phyloP scores from a whole-genome alignment of 2,329 filamentous ascomycete genomes.

The Alternaria burnsii region DNA sequence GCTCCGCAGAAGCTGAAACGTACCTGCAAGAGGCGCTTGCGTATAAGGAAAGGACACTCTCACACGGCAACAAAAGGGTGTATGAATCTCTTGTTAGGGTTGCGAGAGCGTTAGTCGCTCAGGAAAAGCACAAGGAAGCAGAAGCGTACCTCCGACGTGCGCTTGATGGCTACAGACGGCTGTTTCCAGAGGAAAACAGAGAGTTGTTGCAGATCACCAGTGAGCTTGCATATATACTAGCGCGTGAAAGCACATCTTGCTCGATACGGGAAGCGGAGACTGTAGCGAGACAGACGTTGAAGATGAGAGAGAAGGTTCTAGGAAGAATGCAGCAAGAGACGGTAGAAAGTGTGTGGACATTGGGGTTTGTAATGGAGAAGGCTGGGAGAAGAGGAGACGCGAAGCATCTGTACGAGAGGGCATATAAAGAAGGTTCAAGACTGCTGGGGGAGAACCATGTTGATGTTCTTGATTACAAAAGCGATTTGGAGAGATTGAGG shows the following conservation, averaged over 20 bases:
- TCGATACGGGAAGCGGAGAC: neutral
- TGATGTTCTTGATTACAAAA: neutral
- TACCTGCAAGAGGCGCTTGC: neutral
- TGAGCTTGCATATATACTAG: neutral
- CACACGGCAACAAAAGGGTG: neutral
- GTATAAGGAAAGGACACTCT: neutral
- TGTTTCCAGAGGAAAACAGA: neutral
- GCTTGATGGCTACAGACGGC: neutral
- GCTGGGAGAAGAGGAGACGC: neutral
- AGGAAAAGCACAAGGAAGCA: neutral
- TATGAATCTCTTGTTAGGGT: neutral
- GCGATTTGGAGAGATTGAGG: neutral
- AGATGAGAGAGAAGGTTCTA: neutral
- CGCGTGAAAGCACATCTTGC: neutral
- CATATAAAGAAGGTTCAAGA: neutral
- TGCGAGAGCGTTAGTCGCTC: neutral
- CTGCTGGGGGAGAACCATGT: neutral
- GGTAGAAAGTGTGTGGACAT: neutral
- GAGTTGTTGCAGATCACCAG: neutral
- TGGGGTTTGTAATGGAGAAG: neutral
- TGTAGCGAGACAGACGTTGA: neutral
- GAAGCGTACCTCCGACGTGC: neutral
- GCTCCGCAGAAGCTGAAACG: neutral
- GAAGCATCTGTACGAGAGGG: neutral
- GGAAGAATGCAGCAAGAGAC: neutral